Base-by-base conservation (phyloP, 2,329 filamentous ascomycete genomes). In the Sordariomycetes sp. region DNA sequence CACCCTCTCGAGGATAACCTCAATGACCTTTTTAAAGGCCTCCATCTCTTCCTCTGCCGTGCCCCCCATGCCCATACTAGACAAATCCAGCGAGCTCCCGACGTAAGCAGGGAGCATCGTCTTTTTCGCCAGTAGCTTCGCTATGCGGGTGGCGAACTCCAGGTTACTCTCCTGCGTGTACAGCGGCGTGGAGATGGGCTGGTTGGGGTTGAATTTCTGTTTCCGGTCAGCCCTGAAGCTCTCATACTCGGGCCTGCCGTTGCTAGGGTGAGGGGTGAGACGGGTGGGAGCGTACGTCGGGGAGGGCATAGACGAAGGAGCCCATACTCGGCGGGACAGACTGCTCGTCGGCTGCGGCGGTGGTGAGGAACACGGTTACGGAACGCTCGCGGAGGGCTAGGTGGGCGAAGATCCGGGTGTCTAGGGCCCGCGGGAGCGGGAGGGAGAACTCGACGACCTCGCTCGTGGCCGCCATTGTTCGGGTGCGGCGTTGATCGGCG, bases 41-140 rank as follows among this genome's bases (percentile, higher is more conserved):
- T 92, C 90, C 84, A 96, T 91, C 73, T 97, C 92, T 74, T 97
- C 94, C 67, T 96, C 91, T 7, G 92, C 82, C 0, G 84, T 87
- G 22, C 90, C 87, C 10, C 90, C 90, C 64, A 90, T 80, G 1
- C 85, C 87, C 6, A 85, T 79, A 64, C 78, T 82, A 15, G 81
- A 80, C 61, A 96, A 83, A 62, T 85, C 89, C 64, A 95, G 83
- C 36, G 90, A 96, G 67, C 89, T 95, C 24, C 89, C 89, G 20
- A 97, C 89, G 68, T 96, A 97, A n/a, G 89, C 85, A 0, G 90
- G 90, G 61, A 84, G 80, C 35, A 78, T 75, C 32, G 85, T 80
- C 63, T 82, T 86, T 57, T 83, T 81, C n/a, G 87, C 88, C 15
- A 97, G 71, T 2, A 96, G 78, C 68, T 89, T 94, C 1, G 94